A percentile compares a stretch with the other conserved stretches of the same genome.
Conservation (phyloP, 306 rosid genomes). For the Vicia villosa region DNA sequence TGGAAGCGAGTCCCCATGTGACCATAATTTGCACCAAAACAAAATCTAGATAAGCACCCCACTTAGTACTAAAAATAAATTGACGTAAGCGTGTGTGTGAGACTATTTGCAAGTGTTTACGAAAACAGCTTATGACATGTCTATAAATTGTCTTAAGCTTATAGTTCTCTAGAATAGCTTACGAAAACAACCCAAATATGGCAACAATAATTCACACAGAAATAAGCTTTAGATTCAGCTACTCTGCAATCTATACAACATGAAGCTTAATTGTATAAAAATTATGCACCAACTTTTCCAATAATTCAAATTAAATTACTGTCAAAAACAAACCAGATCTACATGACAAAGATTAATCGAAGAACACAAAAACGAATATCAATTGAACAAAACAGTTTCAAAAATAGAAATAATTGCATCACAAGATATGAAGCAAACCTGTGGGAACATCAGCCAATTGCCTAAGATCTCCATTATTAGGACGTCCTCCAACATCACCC, state of each 20-base stretch:
- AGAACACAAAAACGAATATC: constrained; percentile 2
- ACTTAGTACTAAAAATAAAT: background rate
- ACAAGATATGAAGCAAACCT: constrained; percentile 52
- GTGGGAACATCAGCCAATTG: constrained; percentile 63
- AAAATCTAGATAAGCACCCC: constrained; percentile 6
- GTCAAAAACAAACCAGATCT: constrained; percentile 42
- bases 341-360: constrained; percentile 22
- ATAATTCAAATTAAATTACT: constrained; percentile 21
- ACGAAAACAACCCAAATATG: background rate
- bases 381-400: background rate
- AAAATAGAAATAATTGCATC: background rate
- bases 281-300: background rate
- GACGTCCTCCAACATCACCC: constrained; percentile 59
- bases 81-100: background rate
- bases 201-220: constrained; percentile 15
- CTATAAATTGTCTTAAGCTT: background rate
- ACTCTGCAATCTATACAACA: constrained; percentile 5
- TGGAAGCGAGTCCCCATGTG: background rate
- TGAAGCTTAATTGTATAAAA: background rate
- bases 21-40: background rate
- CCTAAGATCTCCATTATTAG: constrained; percentile 57
- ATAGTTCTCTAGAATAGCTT: background rate
- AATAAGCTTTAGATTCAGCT: constrained; percentile 14
- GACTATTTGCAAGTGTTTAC: background rate
- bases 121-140: background rate